A percentile compares a stretch with the other conserved stretches of the same genome.
Evolutionary conservation across 2,329 filamentous ascomycete species (phyloP).

Genomic region (Aschersonia sp.): DNA sequence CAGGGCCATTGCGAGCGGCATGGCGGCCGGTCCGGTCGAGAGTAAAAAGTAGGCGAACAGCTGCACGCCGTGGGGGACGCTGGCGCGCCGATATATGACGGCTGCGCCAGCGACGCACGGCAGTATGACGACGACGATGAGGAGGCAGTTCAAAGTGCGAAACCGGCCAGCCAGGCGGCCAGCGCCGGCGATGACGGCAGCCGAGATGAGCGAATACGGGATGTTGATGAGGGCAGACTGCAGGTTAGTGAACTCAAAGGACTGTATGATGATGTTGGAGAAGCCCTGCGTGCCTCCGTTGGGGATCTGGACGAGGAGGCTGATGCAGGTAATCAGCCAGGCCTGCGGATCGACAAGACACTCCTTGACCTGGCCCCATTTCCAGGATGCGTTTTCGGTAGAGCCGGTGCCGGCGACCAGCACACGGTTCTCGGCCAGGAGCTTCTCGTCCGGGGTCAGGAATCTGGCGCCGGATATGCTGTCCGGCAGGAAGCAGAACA

Average conservation of each 20-base stretch:
- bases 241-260: slow-evolving; percentile 39
- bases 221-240: slow-evolving; percentile 43
- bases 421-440: slow-evolving; percentile 30
- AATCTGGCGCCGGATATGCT: slow-evolving; percentile 41
- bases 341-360: slow-evolving; percentile 43
- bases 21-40: slow-evolving; percentile 34
- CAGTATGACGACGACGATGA: slow-evolving; percentile 33
- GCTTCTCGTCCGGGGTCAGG: slow-evolving; percentile 36
- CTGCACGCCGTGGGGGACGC: slow-evolving; percentile 26
- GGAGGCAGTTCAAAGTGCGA: slow-evolving; percentile 33
- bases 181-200: slow-evolving; percentile 29
- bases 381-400: slow-evolving; percentile 32
- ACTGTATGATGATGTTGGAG: slow-evolving; percentile 39
- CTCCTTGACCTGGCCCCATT: slow-evolving; percentile 35
- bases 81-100: slow-evolving; percentile 32
- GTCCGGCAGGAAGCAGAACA: slow-evolving; percentile 36
- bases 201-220: slow-evolving; percentile 39
- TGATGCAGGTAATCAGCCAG: slow-evolving; percentile 41
- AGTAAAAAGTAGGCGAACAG: slow-evolving; percentile 45
- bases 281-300: slow-evolving; percentile 48
- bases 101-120: slow-evolving; percentile 37
- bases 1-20: slow-evolving; percentile 40
- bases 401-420: slow-evolving; percentile 35
- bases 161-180: slow-evolving; percentile 37
- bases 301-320: slow-evolving; percentile 40